These are phyloP conservation scores for Fomitiporia mediterranea DNA, from an alignment of 1,284 basidiomycete genomes.

Conservation along the genomic window DNA sequence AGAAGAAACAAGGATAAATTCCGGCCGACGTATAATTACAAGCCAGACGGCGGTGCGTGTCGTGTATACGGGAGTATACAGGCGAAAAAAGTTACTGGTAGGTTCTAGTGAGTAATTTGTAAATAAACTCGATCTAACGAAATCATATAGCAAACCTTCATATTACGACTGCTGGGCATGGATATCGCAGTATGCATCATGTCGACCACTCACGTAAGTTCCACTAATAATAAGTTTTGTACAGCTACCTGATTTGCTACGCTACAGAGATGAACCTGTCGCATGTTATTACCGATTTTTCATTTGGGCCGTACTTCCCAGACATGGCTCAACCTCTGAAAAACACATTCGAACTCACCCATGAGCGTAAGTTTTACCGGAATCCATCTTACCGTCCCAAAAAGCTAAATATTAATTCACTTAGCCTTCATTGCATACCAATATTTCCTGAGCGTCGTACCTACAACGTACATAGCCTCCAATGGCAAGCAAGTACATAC, in stretches of 20 bases:
- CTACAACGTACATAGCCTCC: conserved; percentile 84
- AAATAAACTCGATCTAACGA: too few species aligned
- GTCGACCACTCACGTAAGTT: conserved; percentile 75
- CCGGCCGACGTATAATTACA: conserved; percentile 68
- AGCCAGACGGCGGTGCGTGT: conserved; percentile 67
- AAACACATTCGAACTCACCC: conserved; percentile 79
- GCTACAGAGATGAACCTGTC: conserved; percentile 91
- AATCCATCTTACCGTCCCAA: background rate
- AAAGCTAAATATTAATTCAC: background rate
- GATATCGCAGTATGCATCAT: conserved; percentile 84
- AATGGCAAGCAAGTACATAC: conserved; percentile 65
- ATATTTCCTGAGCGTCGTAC: conserved; percentile 93
- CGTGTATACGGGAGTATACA: conserved; percentile 80
- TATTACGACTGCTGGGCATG: conserved; percentile 90
- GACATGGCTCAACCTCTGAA: conserved; percentile 94
- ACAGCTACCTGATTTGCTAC: background rate
- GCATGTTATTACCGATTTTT: conserved; percentile 95
- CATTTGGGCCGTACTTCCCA: conserved; percentile 95
- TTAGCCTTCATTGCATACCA: conserved; percentile 92
- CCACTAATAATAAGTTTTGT: conserved; percentile 22
- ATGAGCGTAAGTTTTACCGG: conserved; percentile 59
- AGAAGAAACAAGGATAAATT: conserved; percentile 43
- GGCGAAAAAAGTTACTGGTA: conserved; percentile 89
- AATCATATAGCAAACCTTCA: conserved; percentile 74
- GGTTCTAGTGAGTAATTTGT: background rate